Base-by-base conservation (phyloP, 2,329 filamentous ascomycete genomes). In the Colletotrichum australisinense region DNA sequence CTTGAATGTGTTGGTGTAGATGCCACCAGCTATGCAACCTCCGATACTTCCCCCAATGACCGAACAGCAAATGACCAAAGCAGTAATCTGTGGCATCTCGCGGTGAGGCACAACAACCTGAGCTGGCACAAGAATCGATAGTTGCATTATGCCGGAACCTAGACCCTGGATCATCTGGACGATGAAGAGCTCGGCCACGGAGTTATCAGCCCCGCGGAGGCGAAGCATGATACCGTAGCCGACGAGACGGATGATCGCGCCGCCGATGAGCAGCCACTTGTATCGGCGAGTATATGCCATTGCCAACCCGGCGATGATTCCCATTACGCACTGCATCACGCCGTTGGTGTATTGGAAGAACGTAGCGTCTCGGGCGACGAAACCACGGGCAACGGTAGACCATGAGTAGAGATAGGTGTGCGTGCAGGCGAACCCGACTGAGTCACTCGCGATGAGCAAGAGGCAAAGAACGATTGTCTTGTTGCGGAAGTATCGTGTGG, bases 401-500 rank as follows among this genome's bases (percentile, higher is more conserved):
- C 83, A 85, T 0, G 84, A 86, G 38, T 82, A 81, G n/a, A 85
- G 84, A 72, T 85, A 86, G 24, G 80, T 82, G 75, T 82, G 81
- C 77, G 81, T 80, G 76, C 75, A 75, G 46, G 78, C 80, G 52
- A 78, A 81, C 6, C 76, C 76, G n/a, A 80, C 75, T 26, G 80
- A 81, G 26, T 78, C 71, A 22, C 75, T 77, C 3, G 75, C 75
- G 53, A 69, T 72, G 30, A 80, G 66, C 5, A 78, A 63, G 53
- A 77, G 79, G 5, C 77, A 76, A 4, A 77, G 74, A 24, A 78
- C 64, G 42, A 80, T 74, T 16, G 75, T 79, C 4, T 73, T 74
- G 46, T 78, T 75, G 6, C 75, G 73, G 76, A 86, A 78, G 69
- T 87, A 76, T 69, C 79, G 78, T 72, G 80, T 84, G 1, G 82